Evolutionary conservation across 2,329 filamentous ascomycete genomes (phyloP), one percentile per base, ranked within the genome.

Genomic region (Keithomyces neogunnii): DNA sequence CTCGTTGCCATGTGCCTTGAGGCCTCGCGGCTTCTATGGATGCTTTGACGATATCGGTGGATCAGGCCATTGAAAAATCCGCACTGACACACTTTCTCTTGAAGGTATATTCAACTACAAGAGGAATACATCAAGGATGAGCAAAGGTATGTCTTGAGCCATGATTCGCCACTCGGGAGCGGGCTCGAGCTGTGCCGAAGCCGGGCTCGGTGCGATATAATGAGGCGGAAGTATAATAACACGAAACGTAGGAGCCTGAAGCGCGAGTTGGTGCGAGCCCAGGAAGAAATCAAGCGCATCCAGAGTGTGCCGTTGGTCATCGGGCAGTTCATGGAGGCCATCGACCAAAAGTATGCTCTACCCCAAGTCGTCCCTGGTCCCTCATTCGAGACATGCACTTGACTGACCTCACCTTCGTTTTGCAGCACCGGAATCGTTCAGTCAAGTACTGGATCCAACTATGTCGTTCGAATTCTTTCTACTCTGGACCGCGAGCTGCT

Each of bases 81-180:
- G 36, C 51, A 47, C 53, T 50, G 42, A 46, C 53, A 60, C 43
- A 57, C 57, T 54, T 51, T 48, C 42, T 35, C 33, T 35, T 31
- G 13, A 11, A 89, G 86, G 69, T 89, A 95, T 71, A 96, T 97
- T 68, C 89, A 96, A 72, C 80, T 99, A 62, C 93, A 99, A 74
- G 93, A 99, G 73, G 93, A 99, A 70, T 99, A 99, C 73, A 99
- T 99, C 83, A 99, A 99, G 76, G 93, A 99, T 82, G 93, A 99
- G 78, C 93, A 99, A 75, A 85, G 89, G 86, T 88, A 72, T 51
- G 67, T 30, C 4, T 9, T 11, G 10, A 26, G 31, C 26, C 5
- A 40, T 28, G 13, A 39, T 26, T 47, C 42, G 31, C 33, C 38
- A 45, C 13, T 19, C 19, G 7, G 19, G 19, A 19, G 19, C 19